These are phyloP conservation scores for Ustilago tritici DNA, from an alignment of 1,284 basidiomycete species.

Conservation along the genomic window DNA sequence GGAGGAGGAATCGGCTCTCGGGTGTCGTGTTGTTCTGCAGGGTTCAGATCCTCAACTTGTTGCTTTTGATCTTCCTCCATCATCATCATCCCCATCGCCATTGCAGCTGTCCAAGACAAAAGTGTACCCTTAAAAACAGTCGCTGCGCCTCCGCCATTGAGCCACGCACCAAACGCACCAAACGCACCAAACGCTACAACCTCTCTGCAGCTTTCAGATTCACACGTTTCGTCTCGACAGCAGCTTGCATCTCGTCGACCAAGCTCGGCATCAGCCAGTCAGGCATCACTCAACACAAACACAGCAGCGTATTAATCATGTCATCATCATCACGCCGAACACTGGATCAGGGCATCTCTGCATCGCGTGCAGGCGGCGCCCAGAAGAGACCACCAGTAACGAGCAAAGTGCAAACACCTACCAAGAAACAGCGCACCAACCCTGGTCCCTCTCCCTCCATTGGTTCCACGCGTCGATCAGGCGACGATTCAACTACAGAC, in stretches of 20 bases:
- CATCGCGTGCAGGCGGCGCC: slow-evolving; percentile 38
- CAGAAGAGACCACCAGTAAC: slow-evolving; percentile 42
- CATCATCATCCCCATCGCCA: not conserved
- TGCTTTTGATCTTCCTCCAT: not conserved
- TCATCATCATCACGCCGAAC: slow-evolving; percentile 26
- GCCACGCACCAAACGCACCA: no score
- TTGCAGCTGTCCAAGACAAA: not conserved
- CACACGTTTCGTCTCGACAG: not conserved
- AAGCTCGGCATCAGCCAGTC: not conserved
- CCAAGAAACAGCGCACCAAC: slow-evolving; percentile 28
- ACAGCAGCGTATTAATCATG: slow-evolving; percentile 1
- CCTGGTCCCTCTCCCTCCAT: slow-evolving; percentile 30
- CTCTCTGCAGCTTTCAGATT: not conserved
- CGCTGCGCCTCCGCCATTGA: no score
- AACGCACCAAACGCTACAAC: no score
- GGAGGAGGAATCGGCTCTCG: slow-evolving; percentile 6
- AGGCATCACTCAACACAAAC: not conserved
- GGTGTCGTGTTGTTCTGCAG: slow-evolving; percentile 8
- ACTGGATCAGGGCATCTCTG: slow-evolving; percentile 47
- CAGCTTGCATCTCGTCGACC: not conserved
- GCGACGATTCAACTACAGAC: slow-evolving; percentile 30
- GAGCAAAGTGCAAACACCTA: slow-evolving; percentile 19
- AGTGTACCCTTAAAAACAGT: not conserved
- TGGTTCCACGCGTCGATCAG: slow-evolving; percentile 26
- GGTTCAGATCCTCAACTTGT: not conserved